Conservation (phyloP, 1,284 basidiomycete genomes). For the Rhodotorula sp. region DNA sequence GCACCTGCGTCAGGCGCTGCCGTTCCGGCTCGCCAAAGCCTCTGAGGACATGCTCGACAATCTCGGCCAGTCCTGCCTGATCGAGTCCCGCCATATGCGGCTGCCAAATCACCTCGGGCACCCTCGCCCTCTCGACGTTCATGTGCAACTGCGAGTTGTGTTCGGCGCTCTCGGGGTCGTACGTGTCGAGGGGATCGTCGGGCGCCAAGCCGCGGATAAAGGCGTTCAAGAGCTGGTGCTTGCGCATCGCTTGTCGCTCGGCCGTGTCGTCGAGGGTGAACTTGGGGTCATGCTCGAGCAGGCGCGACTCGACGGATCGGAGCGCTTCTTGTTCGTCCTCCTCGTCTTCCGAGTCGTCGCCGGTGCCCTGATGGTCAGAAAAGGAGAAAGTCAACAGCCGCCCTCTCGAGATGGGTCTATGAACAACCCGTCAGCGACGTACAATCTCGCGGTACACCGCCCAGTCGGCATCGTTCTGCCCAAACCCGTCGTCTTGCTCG, state of each 20-base stretch:
- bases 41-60: conserved; percentile 80
- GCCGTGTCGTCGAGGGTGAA: conserved; percentile 82
- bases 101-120: conserved; percentile 90
- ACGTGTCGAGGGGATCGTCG: conserved; percentile 55
- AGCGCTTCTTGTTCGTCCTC: conserved; percentile 82
- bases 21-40: conserved; percentile 70
- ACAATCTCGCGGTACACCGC: conserved; percentile 96
- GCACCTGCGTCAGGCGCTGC: conserved; percentile 58
- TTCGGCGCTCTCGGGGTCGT: conserved; percentile 58
- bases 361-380: conserved; percentile 56
- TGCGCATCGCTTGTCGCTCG: conserved; percentile 68
- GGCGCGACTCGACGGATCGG: conserved; percentile 71
- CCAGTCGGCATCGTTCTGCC: conserved; percentile 95
- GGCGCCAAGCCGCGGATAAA: conserved; percentile 65
- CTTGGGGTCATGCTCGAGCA: conserved; percentile 76
- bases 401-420: neutral
- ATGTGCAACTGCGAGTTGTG: conserved; percentile 77
- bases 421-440: conserved; percentile 36
- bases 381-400: conserved; percentile 49
- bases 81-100: conserved; percentile 92
- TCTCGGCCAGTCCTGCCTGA: conserved; percentile 87
- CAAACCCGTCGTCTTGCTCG: conserved; percentile 86
- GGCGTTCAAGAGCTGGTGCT: conserved; percentile 78
- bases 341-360: conserved; percentile 88
- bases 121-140: conserved; percentile 89